Base-by-base conservation (phyloP, 2,329 filamentous ascomycete species). In the Fusarium secorum region DNA sequence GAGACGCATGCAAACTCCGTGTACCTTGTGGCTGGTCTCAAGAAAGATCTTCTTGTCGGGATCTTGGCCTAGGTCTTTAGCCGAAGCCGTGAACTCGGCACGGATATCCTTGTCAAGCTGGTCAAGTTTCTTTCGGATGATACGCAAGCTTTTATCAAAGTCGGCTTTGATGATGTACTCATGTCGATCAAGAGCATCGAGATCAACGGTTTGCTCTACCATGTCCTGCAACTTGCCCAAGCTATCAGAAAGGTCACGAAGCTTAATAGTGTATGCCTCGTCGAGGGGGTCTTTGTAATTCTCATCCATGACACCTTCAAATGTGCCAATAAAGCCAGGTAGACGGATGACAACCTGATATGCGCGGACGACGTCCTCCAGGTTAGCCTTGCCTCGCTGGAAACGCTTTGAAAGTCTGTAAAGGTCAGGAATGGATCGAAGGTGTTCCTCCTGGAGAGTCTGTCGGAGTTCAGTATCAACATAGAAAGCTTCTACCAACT, bases 91-190 rank as follows among this genome's bases (percentile, higher is more conserved):
- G 76, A 97, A 96, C 79, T 98, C 95, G 35, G 86, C 86, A 54
- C 95, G 88, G 89, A 99, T 98, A 59, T 95, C 91, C 45, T 89
- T 85, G 70, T 91, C 91, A 32, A 97, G 84, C 77, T 91, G 93
- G 78, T 98, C 95, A 4, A 99, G 89, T 78, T 95, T 96, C 82
- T 93, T 95, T 56, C 93, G 90, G 74, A 99, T 97, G n/a, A 93
- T 89, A 22, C 92, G 90, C 39, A 99, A 85, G 59, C 90, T 88
- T 64, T 98, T 94, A 76, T 99, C 96, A 71, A 98, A 99, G 78
- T 99, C 96, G 2, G 97, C 93, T 82, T 98, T 99, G 87, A 99
- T 99, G 76, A 98, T 95, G 82, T 97, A 99, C 79, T 99, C 96
- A 78, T 99, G 96, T 73, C 96, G 94, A 76, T 99, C 95, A 15